Base-by-base conservation (phyloP, 129 eudicot genomes). In the Centaurea solstitialis region DNA sequence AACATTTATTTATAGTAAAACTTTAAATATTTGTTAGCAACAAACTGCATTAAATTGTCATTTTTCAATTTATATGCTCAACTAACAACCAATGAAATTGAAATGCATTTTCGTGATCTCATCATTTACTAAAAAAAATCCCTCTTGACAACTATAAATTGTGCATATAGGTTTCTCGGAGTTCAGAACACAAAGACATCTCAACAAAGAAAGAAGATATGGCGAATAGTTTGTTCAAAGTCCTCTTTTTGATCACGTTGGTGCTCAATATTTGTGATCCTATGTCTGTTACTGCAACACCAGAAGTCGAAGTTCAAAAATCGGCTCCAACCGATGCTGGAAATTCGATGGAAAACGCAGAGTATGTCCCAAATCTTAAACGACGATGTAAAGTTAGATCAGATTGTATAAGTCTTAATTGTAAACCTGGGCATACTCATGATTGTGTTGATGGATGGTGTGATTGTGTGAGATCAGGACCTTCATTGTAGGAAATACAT, bases 201-300 rank as follows among this genome's bases (percentile, higher is more conserved):
- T 47, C 66, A 40, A 38, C 5, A 50, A 28, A 70, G 23, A 20
- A 20, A 50, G 61, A 3, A 69, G 59, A 76, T n/a, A 82, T 82
- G 86, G 50, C 64, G 2, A 43, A 38, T 70, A 4, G 50, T 70
- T 40, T 76, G 73, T 57, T 82, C 81, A 59, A 70, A 70, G 2
- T 69, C 35, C 21, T 61, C 43, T 20, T 76, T 40, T 37, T 82
- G 20, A 76, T 59, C 64, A 82, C 70, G 59, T 76, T 82, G 73
- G 50, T 82, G 81, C 53, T 82, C 22, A 69, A 21, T 28, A 70
- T 53, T 70, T 70, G 73, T 67, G 86, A 73, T 81, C 17, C 15
- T 53, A 53, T 53, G 62, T 53, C 5, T 69, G 20, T 18, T 76
- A 9, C 39, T 69, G 77, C 78, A 76, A 81, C 39, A 11, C 21